Evolutionary conservation across 495 filamentous ascomycete species (phyloP).

Genomic region (Viridothelium virens): DNA sequence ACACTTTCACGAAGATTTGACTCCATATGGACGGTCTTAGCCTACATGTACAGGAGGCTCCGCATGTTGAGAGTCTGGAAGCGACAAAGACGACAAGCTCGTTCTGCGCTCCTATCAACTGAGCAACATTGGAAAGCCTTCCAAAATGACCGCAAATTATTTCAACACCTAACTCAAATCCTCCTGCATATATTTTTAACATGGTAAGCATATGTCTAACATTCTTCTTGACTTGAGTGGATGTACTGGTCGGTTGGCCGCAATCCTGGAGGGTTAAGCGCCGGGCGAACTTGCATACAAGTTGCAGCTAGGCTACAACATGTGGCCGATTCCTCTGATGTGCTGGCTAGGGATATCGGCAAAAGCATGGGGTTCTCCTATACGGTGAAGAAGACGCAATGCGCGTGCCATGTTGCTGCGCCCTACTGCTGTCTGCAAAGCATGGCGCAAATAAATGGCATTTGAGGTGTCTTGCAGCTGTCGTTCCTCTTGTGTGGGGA

Average conservation of each 20-base stretch:
- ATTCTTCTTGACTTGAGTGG: no score
- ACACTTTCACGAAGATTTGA: constrained; percentile 7
- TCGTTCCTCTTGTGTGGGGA: not conserved
- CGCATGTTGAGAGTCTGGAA: constrained; percentile 17
- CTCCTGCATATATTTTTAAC: no score
- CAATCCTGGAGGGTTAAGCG: not conserved
- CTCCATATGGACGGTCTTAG: constrained; percentile 17
- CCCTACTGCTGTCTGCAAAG: not conserved
- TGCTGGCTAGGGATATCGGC: not conserved
- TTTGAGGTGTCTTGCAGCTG: not conserved
- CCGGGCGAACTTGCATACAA: not conserved
- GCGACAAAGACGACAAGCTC: constrained; percentile 18
- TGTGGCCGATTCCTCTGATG: not conserved
- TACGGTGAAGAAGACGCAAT: not conserved
- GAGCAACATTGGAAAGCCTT: constrained; percentile 17
- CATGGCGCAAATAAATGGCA: not conserved
- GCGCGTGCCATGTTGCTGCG: not conserved
- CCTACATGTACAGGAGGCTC: constrained; percentile 17
- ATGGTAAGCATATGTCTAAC: no score
- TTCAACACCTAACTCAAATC: not conserved
- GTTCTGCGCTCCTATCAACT: constrained; percentile 17
- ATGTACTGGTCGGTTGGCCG: not conserved
- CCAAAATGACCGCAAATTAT: not conserved
- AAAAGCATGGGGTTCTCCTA: not conserved
- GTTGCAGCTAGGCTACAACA: not conserved